A percentile compares a stretch with the other conserved stretches of the same genome.
Evolutionary conservation across 2,329 filamentous ascomycete species (phyloP).

Genomic region (Verticillium albo-atrum): DNA sequence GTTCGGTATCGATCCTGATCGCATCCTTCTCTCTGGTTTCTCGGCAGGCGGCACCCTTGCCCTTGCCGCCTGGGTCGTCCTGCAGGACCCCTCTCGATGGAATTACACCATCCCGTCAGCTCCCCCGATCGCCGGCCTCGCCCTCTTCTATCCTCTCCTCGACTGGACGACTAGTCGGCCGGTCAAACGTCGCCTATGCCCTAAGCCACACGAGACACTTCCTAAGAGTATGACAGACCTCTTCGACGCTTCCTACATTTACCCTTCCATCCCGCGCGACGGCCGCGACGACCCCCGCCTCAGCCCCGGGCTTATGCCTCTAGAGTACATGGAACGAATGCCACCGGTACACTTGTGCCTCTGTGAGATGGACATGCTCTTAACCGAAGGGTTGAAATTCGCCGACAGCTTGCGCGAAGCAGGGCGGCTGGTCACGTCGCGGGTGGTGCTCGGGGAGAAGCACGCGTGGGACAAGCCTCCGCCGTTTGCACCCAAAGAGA

Average conservation of each 20-base stretch:
- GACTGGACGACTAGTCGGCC: constrained; percentile 56
- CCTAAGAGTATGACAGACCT: constrained; percentile 54
- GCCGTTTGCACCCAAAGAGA: constrained; percentile 38
- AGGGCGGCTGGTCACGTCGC: constrained; percentile 23
- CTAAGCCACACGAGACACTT: constrained; percentile 53
- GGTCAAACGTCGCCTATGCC: constrained; percentile 49
- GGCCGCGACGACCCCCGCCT: constrained; percentile 49
- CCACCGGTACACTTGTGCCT: constrained; percentile 53
- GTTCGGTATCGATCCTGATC: constrained; percentile 51
- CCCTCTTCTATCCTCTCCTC: constrained; percentile 58
- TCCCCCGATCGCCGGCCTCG: constrained; percentile 44
- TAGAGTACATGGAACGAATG: constrained; percentile 47
- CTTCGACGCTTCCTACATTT: constrained; percentile 59
- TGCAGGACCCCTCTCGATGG: constrained; percentile 37
- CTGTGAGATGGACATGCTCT: constrained; percentile 64
- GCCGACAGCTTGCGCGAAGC: constrained; percentile 46
- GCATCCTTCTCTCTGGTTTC: constrained; percentile 58
- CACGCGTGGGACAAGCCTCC: constrained; percentile 46
- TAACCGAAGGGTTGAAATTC: constrained; percentile 56
- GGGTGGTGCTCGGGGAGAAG: constrained; percentile 40
- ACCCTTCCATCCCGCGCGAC: constrained; percentile 40
- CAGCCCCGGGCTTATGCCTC: constrained; percentile 52
- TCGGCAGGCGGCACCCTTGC: constrained; percentile 57
- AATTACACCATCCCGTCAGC: constrained; percentile 25
- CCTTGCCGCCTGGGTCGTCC: constrained; percentile 40